Base-by-base conservation (phyloP, 495 filamentous ascomycete genomes). In the Thozetella sp. region DNA sequence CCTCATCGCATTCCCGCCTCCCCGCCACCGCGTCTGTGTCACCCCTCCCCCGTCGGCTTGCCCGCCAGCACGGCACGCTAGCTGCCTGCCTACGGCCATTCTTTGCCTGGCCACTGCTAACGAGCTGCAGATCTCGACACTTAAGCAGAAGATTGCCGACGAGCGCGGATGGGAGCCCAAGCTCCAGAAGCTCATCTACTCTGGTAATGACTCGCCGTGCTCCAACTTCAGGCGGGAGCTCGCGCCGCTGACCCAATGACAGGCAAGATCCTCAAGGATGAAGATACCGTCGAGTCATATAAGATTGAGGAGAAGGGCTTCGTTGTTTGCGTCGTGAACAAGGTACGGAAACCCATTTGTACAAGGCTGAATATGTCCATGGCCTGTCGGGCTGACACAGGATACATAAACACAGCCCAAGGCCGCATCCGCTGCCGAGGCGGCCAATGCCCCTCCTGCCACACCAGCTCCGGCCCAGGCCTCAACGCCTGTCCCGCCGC, bases 231-330 rank as follows among this genome's bases (percentile, higher is more conserved):
- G 15, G 10, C 40, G 24, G 26, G 17, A 10, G 40, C 24, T 15
- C 26, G 54, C 60, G 25, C 6, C n/a, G 20, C 52, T 54, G 22
- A 1, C 11, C 30, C 26, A 56, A 30, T 37, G 43, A 50, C 64
- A 97, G 93, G 95, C 75, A 99, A 99, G 79, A 97, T 99, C 62
- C 83, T 99, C 60, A 91, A 96, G 76, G 95, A 99, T 91, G 91
- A 89, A 60, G 94, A 97, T 67, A 94, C 94, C 17, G 89, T 98
- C 63, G 93, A 93, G 71, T 91, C 90, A 3, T 97, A 97, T 80
- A 96, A 90, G 77, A 97, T 99, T 59, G 94, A 99, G 77, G 95
- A 98, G 84, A 99, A 98, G 84, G 95, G 95, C 23, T 98, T 97
- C 72, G 89, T 99, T 65, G 96, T 99, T 46, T 99, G 95, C 75